Base-by-base conservation (phyloP, 2,329 filamentous ascomycete genomes). In the Aspergillus caelatus region DNA sequence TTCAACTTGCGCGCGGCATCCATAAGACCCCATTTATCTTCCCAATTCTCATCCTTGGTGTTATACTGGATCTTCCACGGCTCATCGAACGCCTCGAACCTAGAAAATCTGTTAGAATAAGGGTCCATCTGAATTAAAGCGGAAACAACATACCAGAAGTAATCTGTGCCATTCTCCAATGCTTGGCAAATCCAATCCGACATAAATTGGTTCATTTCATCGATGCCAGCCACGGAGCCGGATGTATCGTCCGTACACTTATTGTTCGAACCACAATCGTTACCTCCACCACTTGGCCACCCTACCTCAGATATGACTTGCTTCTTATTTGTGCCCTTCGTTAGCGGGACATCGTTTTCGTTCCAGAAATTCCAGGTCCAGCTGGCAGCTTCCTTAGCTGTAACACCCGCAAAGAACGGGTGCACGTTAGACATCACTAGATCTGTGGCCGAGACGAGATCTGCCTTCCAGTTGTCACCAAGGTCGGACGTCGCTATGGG, bases 361-460 rank as follows among this genome's bases (percentile, higher is more conserved):
- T 90, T 79, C 91, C 93, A 98, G 80, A 97, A 98, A 19, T 78
- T 79, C 79, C 84, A 92, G 0, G 94, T 96, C 94, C 94, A 98
- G 9, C 75, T 80, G 0, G 93, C 89, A 0, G 93, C 92, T 1
- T 85, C 76, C 2, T 86, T 81, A 2, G 88, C 89, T 0, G 85
- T 81, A 14, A 92, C 88, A 54, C 94, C 94, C 0, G 89, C 91
- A 74, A 98, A 98, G 84, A 98, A 97, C 0, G 95, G 94, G 75
- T 98, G 95, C 60, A 98, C 92, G 75, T 98, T 98, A 70, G 92
- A 91, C 94, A 98, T 97, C 78, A 98, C 89, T 72, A 92, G 89
- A 77, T 98, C 94, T 48, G 92, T 91, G 58, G 88, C 84, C 4
- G 80, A 70, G 0, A 91, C 91, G 21, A 98, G 86, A 2, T 84